Percentiles rank a stretch among this genome's conserved stretches.
Evolutionary conservation across 2,329 filamentous ascomycete species (phyloP).

Genomic region (Aspergillus proliferans): DNA sequence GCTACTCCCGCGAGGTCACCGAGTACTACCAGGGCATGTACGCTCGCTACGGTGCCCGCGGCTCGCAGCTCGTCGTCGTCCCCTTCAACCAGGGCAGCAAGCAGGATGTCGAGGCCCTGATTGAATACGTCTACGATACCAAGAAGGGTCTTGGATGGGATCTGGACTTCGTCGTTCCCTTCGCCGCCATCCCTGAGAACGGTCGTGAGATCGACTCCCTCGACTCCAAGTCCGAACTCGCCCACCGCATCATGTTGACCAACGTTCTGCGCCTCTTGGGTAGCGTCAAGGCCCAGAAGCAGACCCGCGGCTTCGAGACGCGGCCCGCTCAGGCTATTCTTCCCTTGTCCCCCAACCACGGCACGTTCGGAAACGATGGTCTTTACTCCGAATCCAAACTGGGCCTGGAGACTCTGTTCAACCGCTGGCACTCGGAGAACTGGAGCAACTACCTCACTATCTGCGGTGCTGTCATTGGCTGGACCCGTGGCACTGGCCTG

Average conservation of each 20-base stretch:
- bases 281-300: slow-evolving; percentile 84
- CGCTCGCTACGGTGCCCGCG: slow-evolving; percentile 82
- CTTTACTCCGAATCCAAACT: slow-evolving; percentile 98
- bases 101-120: slow-evolving; percentile 88
- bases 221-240: slow-evolving; percentile 95
- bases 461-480: slow-evolving; percentile 96
- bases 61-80: slow-evolving; percentile 94
- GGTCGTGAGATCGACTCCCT: slow-evolving; percentile 95
- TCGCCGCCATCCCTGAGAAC: slow-evolving; percentile 95
- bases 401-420: slow-evolving; percentile 93
- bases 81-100: slow-evolving; percentile 99
- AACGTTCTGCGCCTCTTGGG: slow-evolving; percentile 90
- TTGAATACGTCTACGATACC: slow-evolving; percentile 92
- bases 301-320: slow-evolving; percentile 80
- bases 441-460: slow-evolving; percentile 98
- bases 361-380: slow-evolving; percentile 95
- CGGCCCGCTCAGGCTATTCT: slow-evolving; percentile 94
- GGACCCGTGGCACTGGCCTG: slow-evolving; percentile 95
- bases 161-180: slow-evolving; percentile 90
- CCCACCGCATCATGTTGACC: slow-evolving; percentile 98
- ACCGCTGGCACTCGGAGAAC: slow-evolving; percentile 94
- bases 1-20: slow-evolving; percentile 94
- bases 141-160: slow-evolving; percentile 99
- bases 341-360: slow-evolving; percentile 94
- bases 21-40: slow-evolving; percentile 99